A percentile compares a stretch with the other conserved stretches of the same genome.
Conservation (phyloP, 192 early-diverging fungal genomes). For the Backusella morwellensis region DNA sequence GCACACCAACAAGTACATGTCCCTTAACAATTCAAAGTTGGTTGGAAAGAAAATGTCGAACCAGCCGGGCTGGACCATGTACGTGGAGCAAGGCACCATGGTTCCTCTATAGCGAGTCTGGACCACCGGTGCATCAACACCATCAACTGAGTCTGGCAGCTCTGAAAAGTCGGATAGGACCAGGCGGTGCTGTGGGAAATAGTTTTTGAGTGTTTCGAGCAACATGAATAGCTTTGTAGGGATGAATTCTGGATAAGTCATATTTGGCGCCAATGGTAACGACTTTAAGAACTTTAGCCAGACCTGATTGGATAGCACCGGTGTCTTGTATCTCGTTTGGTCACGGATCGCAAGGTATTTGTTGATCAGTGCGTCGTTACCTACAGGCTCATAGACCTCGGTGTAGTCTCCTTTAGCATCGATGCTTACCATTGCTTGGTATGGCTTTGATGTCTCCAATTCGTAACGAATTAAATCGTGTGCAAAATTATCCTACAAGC, state of each 20-base stretch:
- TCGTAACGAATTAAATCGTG: constrained; percentile 95
- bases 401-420: constrained; percentile 82
- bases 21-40: constrained; percentile 83
- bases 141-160: constrained; percentile 81
- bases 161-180: constrained; percentile 87
- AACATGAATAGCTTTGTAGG: constrained; percentile 82
- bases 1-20: constrained; percentile 74
- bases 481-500: constrained; percentile 85
- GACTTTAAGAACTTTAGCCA: constrained; percentile 37
- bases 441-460: constrained; percentile 62
- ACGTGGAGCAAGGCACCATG: constrained; percentile 95
- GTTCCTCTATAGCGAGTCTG: constrained; percentile 87
- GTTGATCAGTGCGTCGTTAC: constrained; percentile 70
- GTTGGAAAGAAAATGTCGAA: constrained; percentile 99
- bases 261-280: constrained; percentile 84
- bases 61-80: constrained; percentile 96
- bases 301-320: constrained; percentile 48
- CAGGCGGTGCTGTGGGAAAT: constrained; percentile 86
- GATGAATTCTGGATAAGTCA: constrained; percentile 85
- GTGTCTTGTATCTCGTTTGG: constrained; percentile 60
- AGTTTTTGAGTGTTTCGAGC: constrained; percentile 68
- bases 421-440: constrained; percentile 80
- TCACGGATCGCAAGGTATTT: constrained; percentile 66
- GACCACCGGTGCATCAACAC: constrained; percentile 88
- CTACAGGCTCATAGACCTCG: constrained; percentile 80